phyloP scores from a whole-genome alignment of 2,329 filamentous ascomycete genomes.

The Diaporthe sp. region DNA sequence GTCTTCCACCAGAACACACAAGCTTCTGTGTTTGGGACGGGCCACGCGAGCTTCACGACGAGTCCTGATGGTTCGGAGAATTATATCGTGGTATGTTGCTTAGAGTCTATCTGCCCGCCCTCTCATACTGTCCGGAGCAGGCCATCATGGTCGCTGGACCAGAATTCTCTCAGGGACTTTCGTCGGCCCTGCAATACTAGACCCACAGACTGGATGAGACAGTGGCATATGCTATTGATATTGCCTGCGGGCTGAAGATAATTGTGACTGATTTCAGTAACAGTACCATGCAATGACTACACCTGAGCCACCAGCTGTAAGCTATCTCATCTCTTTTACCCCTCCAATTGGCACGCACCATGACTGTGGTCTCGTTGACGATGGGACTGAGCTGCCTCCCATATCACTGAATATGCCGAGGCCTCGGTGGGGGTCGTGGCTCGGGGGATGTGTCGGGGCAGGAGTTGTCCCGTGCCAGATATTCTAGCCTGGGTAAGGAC shows the following conservation, averaged over 20 bases:
- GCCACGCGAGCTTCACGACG: slow-evolving; percentile 53
- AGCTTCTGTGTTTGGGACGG: slow-evolving; percentile 51
- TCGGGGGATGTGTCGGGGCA: background rate
- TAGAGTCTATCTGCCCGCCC: background rate
- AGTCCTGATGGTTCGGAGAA: slow-evolving; percentile 52
- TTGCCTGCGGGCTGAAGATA: too few species aligned
- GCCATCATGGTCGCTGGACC: background rate
- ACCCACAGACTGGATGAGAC: background rate
- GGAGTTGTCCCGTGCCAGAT: background rate
- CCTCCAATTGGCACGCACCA: background rate
- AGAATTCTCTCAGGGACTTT: background rate
- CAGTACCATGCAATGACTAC: slow-evolving; percentile 53
- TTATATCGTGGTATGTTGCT: slow-evolving; percentile 48
- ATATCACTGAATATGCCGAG: too few species aligned
- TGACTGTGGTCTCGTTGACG: background rate
- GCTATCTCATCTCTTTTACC: background rate
- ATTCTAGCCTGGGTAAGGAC: too few species aligned
- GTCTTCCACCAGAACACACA: slow-evolving; percentile 54
- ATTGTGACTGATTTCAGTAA: background rate
- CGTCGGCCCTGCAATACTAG: background rate
- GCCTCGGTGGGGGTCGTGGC: too few species aligned
- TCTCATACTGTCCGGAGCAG: background rate
- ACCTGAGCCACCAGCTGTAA: slow-evolving; percentile 47
- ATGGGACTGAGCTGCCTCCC: background rate
- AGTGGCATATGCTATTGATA: background rate